Base-by-base conservation (phyloP, 495 filamentous ascomycete genomes). In the Penicillium coprophilum region DNA sequence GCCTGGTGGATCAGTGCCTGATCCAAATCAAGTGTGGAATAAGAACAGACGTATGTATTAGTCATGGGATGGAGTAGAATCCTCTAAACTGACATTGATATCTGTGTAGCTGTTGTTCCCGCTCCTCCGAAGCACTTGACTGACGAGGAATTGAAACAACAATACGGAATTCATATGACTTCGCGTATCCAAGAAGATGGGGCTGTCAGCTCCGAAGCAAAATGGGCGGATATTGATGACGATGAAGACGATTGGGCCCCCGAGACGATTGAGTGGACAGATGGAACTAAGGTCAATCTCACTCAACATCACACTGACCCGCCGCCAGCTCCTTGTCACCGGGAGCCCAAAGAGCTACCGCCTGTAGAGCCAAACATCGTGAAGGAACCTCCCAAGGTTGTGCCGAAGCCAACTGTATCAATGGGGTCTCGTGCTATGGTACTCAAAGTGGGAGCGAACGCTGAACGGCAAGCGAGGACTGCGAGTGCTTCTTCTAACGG, bases 161-260 rank as follows among this genome's bases (percentile, higher is more conserved):
- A 92, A 68, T 92, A 89, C 69, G 94, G 94, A 13, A 99, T 99
- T 54, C 94, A 99, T 71, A 83, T 99, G 75, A 95, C 94, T 10
- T 95, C 85, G 40, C 85, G 94, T 51, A 85, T 99, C 21, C 88
- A 92, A 48, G 82, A 90, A 52, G 92, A 97, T 64, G 83, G 85
- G 13, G 83, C 82, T 40, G 86, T 88, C 15, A 92, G 28, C 34
- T 56, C 92, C 56, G 90, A 93, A 50, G 85, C 91, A 15, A 93
- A 91, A 67, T 99, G 94, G 94, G 94, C 95, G 17, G 94, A 99
- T 76, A 97, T 98, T 55, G 94, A 97, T 56, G 94, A 99, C 55
- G 94, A 99, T 60, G 92, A 97, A 67, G 94, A 97, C 53, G 92
- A 97, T 67, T 99, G 94, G 94, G 91, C 88, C 3, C 95, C 94